These are phyloP conservation scores for Mallotus japonicus DNA, from an alignment of 441 rosid genomes.

Conservation along the genomic window DNA sequence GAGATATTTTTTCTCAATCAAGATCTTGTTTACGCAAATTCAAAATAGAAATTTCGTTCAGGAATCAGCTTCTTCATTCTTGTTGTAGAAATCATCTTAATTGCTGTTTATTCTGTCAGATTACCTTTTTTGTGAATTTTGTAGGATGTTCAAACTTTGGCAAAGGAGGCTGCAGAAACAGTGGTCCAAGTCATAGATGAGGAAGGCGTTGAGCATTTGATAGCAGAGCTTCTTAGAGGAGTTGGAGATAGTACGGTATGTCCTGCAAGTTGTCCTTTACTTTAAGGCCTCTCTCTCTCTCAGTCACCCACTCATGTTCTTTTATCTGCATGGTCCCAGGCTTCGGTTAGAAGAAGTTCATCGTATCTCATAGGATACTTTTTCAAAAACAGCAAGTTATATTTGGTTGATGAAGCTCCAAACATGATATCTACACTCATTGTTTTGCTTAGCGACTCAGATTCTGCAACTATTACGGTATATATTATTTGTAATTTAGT, in stretches of 20 bases:
- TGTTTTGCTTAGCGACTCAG: slow-evolving; percentile 87
- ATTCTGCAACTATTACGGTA: slow-evolving; percentile 84
- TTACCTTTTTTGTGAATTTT: slow-evolving; percentile 21
- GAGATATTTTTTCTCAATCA: not conserved
- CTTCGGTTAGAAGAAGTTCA: slow-evolving; percentile 86
- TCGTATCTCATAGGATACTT: slow-evolving; percentile 90
- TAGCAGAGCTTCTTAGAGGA: slow-evolving; percentile 90
- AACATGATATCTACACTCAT: slow-evolving; percentile 90
- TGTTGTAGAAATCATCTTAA: slow-evolving; percentile 1
- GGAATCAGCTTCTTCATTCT: not conserved
- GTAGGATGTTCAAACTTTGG: slow-evolving; percentile 86
- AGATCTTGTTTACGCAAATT: not conserved
- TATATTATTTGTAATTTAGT: slow-evolving; percentile 22
- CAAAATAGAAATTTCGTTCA: not conserved
- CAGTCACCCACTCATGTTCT: slow-evolving; percentile 13
- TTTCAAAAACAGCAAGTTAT: slow-evolving; percentile 88
- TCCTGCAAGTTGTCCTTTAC: not conserved
- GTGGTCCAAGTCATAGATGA: slow-evolving; percentile 89
- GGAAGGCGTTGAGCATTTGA: slow-evolving; percentile 82
- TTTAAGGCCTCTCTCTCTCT: slow-evolving; percentile 6
- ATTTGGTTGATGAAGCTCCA: slow-evolving; percentile 96
- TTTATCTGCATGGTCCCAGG: slow-evolving; percentile 47
- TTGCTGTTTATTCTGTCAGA: slow-evolving; percentile 7
- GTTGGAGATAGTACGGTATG: slow-evolving; percentile 76
- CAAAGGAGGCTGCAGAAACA: slow-evolving; percentile 92